A percentile compares a stretch with the other conserved stretches of the same genome.
These are phyloP conservation scores for Pleurotus salmoneostramineus DNA, from an alignment of 768 basidiomycete genomes.

Conservation along the genomic window DNA sequence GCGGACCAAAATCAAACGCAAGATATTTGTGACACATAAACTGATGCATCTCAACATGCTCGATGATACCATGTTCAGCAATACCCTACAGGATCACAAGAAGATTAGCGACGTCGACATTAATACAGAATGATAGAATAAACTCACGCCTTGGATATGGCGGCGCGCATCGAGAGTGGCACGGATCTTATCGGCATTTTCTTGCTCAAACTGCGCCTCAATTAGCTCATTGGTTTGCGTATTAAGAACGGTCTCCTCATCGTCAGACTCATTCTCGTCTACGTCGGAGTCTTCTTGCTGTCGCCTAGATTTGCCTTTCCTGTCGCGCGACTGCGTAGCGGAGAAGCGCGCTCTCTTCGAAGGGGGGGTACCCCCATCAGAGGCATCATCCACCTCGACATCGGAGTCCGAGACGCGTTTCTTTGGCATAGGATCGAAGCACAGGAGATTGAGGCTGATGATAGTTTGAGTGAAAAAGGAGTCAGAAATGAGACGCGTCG, in stretches of 20 bases:
- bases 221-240: constrained; percentile 40
- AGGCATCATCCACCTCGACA: constrained; percentile 31
- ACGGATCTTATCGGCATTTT: constrained; percentile 53
- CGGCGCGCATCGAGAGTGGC: constrained; percentile 47
- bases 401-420: constrained; percentile 46
- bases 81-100: constrained; percentile 47
- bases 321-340: constrained; percentile 14
- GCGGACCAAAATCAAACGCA: constrained; percentile 82
- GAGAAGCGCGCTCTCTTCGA: constrained; percentile 19
- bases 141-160: constrained; percentile 43
- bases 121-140: background rate
- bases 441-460: background rate
- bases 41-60: constrained; percentile 80
- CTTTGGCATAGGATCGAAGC: constrained; percentile 43
- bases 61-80: constrained; percentile 87
- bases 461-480: background rate
- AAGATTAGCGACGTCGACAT: background rate
- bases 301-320: constrained; percentile 26
- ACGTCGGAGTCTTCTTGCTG: constrained; percentile 27
- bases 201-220: constrained; percentile 65
- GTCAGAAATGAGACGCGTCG: constrained; percentile 3
- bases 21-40: constrained; percentile 96
- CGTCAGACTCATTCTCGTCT: constrained; percentile 22
- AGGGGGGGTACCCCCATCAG: constrained; percentile 28
- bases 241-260: constrained; percentile 25